A percentile compares a stretch with the other conserved stretches of the same genome.
Evolutionary conservation across 345 rosid species (phyloP).

Genomic region (Eucalyptus lansdowneana): DNA sequence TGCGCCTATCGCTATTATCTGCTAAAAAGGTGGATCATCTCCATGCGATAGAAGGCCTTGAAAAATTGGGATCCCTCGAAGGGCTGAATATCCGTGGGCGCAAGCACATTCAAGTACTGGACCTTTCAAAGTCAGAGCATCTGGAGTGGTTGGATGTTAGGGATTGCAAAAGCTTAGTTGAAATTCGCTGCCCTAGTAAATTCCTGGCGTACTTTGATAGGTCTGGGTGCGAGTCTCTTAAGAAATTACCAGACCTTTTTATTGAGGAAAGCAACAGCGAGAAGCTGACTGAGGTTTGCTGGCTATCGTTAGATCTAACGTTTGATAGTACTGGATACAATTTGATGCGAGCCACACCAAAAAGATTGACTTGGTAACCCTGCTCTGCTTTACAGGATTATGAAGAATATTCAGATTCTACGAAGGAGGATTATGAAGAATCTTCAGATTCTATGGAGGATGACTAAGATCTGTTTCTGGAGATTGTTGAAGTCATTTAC

Average conservation of each 20-base stretch:
- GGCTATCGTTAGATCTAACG: background rate
- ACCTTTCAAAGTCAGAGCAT: background rate
- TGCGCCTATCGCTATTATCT: accelerated
- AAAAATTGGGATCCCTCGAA: background rate
- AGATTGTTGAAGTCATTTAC: no score
- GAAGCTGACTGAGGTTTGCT: no score
- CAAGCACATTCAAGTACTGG: background rate
- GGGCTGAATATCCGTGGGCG: accelerated
- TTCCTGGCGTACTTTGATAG: accelerated
- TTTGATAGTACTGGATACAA: no score
- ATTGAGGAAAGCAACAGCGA: no score
- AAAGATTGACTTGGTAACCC: no score
- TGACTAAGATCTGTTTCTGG: no score
- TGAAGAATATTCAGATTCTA: no score
- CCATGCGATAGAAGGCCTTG: background rate
- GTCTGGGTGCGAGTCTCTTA: accelerated
- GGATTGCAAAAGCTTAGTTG: accelerated
- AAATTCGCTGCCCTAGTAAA: background rate
- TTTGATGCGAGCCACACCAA: no score
- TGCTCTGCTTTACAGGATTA: no score
- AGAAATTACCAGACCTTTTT: no score
- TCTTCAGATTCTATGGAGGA: no score
- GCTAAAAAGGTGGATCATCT: accelerated
- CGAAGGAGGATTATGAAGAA: no score
- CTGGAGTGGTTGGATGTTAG: accelerated